Conservation (phyloP, 2,329 filamentous ascomycete species). For the Dichotomopilus funicola region DNA sequence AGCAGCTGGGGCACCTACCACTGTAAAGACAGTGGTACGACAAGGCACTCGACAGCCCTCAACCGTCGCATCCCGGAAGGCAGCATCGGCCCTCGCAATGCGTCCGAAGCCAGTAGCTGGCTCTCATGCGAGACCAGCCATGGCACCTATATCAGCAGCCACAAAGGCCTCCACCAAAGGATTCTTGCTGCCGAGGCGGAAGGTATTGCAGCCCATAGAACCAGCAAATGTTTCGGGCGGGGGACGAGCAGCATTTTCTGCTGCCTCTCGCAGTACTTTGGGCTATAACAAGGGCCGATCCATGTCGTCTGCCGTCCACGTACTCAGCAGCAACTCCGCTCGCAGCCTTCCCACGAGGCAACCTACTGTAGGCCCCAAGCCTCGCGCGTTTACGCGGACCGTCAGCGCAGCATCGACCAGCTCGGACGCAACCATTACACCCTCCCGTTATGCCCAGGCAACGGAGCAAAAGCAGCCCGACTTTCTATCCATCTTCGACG, state of each 20-base stretch:
- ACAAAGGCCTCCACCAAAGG: constrained; percentile 24
- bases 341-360: constrained; percentile 11
- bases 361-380: constrained; percentile 10
- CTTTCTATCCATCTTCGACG: constrained; percentile 54
- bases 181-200: constrained; percentile 18
- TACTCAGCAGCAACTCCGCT: constrained; percentile 20
- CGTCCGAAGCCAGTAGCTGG: constrained; percentile 23
- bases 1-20: constrained; percentile 13
- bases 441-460: constrained; percentile 35
- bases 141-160: constrained; percentile 12
- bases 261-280: constrained; percentile 71
- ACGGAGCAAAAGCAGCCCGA: constrained; percentile 36
- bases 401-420: constrained; percentile 34
- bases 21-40: constrained; percentile 20
- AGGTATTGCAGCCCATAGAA: constrained; percentile 33
- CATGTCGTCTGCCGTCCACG: constrained; percentile 41
- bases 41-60: constrained; percentile 31
- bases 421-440: constrained; percentile 42
- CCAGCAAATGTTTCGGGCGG: constrained; percentile 44
- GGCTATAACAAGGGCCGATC: constrained; percentile 76
- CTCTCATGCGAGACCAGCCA: constrained; percentile 20
- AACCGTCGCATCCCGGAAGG: constrained; percentile 49
- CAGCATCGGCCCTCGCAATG: constrained; percentile 47
- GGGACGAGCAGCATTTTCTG: constrained; percentile 55
- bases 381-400: constrained; percentile 27